Evolutionary conservation across 2,329 filamentous ascomycete species (phyloP), one percentile per base, ranked within the genome.

Genomic region (Zymoseptoria ardabiliae): DNA sequence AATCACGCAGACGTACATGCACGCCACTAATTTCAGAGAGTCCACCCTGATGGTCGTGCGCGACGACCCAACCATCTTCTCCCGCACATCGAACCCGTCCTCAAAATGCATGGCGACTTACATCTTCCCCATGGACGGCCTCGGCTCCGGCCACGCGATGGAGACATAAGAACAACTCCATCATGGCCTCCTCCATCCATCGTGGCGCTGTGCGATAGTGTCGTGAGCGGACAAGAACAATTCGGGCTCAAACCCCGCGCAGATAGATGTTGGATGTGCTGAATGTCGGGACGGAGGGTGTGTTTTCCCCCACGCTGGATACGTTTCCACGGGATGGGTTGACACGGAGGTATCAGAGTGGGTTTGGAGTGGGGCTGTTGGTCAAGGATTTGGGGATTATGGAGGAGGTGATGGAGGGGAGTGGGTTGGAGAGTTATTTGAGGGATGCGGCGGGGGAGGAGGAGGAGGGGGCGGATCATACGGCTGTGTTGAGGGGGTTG

Each of bases 261-360:
- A 73, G 51, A 69, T 68, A n/a, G 22, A 76, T 76, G 74, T 71
- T 77, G 53, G 73, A 77, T 53, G 74, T 74, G 4, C 66, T 77
- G 54, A 76, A 77, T 58, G 73, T 76, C 3, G 75, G 74, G 5
- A 76, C 74, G 0, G 10, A 9, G 25, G 75, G 74, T 2, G 68
- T 72, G 2, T 73, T 70, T 57, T 76, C 75, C 56, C 73, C 72
- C 2, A 76, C 74, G 0, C 53, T 68, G 23, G 68, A 71, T 28
- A 66, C 67, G 0, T 68, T 69, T 19, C 63, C 67, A 11, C 58
- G 66, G 50, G 65, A 71, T 49, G 69, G 66, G 1, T 53, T 71
- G 48, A 70, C 69, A 19, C 50, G 60, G 2, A 35, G 66, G n/a
- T 73, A 71, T 56, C 67, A 73, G 48, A 65, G 61, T 19, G 73